A percentile compares a stretch with the other conserved stretches of the same genome.
Evolutionary conservation across 345 rosid genomes (phyloP).

Genomic region (Dipteronia sinensis): DNA sequence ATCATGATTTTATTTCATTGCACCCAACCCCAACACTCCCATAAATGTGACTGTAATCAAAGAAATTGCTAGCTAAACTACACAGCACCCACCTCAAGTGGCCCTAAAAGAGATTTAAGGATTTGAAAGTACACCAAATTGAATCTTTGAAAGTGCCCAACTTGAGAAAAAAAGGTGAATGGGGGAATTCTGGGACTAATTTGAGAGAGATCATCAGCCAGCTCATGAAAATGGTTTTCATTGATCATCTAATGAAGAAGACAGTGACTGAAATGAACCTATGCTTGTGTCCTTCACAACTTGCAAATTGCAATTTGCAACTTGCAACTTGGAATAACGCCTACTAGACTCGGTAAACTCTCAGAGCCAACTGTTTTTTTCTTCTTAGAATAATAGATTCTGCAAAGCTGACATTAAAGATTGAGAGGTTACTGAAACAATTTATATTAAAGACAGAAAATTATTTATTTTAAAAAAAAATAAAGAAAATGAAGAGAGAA

Average conservation of each 20-base stretch:
- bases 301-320: neutral
- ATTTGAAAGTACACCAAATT: too few species aligned
- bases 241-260: slow-evolving; percentile 1
- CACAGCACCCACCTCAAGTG: neutral
- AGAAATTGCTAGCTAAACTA: neutral
- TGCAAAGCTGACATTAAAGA: neutral
- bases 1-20: neutral
- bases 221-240: neutral
- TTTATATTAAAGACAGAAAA: neutral
- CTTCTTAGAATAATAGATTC: neutral
- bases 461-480: neutral
- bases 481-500: neutral
- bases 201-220: neutral
- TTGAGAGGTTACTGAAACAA: too few species aligned
- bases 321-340: neutral
- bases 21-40: neutral
- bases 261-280: too few species aligned
- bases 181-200: too few species aligned
- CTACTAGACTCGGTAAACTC: neutral
- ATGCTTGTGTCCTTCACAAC: neutral
- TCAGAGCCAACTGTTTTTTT: neutral
- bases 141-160: too few species aligned
- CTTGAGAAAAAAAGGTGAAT: too few species aligned
- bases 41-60: neutral
- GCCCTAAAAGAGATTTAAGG: too few species aligned